Conservation (phyloP, 148 eudicot genomes). For the Euryodendron excelsum region DNA sequence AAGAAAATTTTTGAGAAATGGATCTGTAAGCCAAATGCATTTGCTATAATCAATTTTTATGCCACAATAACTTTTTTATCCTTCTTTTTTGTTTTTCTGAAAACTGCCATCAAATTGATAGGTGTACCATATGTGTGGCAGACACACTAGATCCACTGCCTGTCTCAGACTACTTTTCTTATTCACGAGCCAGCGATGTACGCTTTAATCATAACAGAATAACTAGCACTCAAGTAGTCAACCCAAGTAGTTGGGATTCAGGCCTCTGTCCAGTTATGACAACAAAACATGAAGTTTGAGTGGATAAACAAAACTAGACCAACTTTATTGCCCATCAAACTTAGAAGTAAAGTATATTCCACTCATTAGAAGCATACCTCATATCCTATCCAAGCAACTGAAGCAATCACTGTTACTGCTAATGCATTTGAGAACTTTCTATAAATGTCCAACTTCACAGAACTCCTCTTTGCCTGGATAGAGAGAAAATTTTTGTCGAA, state of each 20-base stretch:
- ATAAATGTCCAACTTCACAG: conserved; percentile 86
- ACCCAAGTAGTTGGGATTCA: background rate
- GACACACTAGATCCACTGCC: background rate
- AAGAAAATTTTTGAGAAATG: background rate
- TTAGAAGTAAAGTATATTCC: conserved; percentile 2
- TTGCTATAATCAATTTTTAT: too few species aligned
- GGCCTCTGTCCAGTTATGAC: background rate
- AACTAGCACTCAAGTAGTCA: background rate
- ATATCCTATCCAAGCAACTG: conserved; percentile 87
- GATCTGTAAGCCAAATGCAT: background rate
- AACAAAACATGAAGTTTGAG: background rate
- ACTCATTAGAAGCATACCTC: conserved; percentile 54
- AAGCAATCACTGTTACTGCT: conserved; percentile 74
- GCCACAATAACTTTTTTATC: too few species aligned
- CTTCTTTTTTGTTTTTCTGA: too few species aligned
- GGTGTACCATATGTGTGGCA: too few species aligned
- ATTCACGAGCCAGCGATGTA: background rate
- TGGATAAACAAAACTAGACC: background rate
- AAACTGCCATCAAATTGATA: too few species aligned
- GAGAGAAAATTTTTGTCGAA: conserved; percentile 11
- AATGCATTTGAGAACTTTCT: conserved; percentile 92
- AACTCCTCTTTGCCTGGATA: conserved; percentile 78
- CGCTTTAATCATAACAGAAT: background rate
- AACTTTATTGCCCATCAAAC: background rate
- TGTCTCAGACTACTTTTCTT: background rate